These are phyloP conservation scores for Gossypium ekmanianum DNA, from an alignment of 345 rosid genomes.

Conservation along the genomic window DNA sequence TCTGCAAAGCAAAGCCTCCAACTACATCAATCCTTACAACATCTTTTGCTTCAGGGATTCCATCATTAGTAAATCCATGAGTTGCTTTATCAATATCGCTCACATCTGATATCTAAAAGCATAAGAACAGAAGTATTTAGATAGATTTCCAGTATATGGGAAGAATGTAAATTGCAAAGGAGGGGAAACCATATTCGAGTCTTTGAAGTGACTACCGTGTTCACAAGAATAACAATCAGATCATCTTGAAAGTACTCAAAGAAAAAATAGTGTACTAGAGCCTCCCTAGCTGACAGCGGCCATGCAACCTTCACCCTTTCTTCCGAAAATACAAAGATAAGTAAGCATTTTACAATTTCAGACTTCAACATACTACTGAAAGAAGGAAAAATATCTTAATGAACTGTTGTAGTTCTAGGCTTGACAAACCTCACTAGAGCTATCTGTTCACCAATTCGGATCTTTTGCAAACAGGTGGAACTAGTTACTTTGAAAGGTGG, in stretches of 20 bases:
- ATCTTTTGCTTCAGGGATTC: slow-evolving; percentile 58
- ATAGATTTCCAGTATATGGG: background rate
- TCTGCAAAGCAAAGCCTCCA: slow-evolving; percentile 91
- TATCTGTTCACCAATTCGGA: slow-evolving; percentile 64
- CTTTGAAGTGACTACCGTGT: slow-evolving; percentile 54
- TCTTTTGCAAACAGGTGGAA: slow-evolving; percentile 54
- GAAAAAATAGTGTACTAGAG: slow-evolving; percentile 57
- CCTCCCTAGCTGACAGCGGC: slow-evolving; percentile 89
- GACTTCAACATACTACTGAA: background rate
- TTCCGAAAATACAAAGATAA: slow-evolving; percentile 43
- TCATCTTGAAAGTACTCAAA: slow-evolving; percentile 76
- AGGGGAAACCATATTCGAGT: slow-evolving; percentile 12
- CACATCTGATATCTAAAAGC: slow-evolving; percentile 59
- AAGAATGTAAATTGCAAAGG: slow-evolving; percentile 12
- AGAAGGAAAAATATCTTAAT: background rate
- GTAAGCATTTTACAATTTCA: slow-evolving; percentile 27
- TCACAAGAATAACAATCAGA: slow-evolving; percentile 51
- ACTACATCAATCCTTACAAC: slow-evolving; percentile 72
- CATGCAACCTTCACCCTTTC: slow-evolving; percentile 91
- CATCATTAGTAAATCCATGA: slow-evolving; percentile 51
- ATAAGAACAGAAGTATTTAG: slow-evolving; percentile 14
- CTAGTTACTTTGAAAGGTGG: slow-evolving; percentile 62
- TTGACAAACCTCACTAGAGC: slow-evolving; percentile 69
- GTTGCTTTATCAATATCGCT: slow-evolving; percentile 47
- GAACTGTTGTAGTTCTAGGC: slow-evolving; percentile 10